Conservation (phyloP, 2,329 filamentous ascomycete species). For the Cladophialophora exuberans region DNA sequence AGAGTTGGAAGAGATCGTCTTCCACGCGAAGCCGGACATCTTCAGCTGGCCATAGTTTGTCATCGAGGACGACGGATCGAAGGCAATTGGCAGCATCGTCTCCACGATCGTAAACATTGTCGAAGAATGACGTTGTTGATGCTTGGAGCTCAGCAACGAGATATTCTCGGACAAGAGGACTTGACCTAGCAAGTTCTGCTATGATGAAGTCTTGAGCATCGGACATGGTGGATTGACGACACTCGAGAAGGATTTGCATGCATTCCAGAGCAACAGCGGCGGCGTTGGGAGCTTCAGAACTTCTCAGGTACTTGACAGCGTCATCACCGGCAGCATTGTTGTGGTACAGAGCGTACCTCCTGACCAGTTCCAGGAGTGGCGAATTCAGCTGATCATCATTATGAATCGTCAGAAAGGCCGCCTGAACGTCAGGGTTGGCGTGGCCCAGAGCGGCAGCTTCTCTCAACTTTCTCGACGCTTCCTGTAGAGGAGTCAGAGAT, state of each 20-base stretch:
- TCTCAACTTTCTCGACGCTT: conserved; percentile 51
- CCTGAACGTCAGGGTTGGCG: conserved; percentile 49
- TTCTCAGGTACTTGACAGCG: conserved; percentile 46
- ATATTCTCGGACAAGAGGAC: conserved; percentile 45
- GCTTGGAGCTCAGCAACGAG: conserved; percentile 47
- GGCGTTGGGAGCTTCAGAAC: conserved; percentile 48
- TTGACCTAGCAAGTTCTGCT: conserved; percentile 49
- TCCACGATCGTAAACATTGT: conserved; percentile 53
- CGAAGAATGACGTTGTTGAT: conserved; percentile 52
- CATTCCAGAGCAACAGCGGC: conserved; percentile 46
- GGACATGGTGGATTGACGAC: conserved; percentile 42
- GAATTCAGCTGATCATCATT: conserved; percentile 32
- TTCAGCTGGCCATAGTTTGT: conserved; percentile 48
- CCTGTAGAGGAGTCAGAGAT: conserved; percentile 36
- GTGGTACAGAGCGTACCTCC: conserved; percentile 45
- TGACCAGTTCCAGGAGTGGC: conserved; percentile 49
- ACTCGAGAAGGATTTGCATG: conserved; percentile 46
- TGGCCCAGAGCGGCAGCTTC: conserved; percentile 53
- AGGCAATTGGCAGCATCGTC: conserved; percentile 52
- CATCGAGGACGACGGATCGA: conserved; percentile 50
- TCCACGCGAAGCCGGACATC: conserved; percentile 48
- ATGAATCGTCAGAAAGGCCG: conserved; percentile 51
- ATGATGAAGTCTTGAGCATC: conserved; percentile 51
- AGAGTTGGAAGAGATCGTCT: conserved; percentile 60
- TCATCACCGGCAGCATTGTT: conserved; percentile 50